These are phyloP conservation scores for Linderniella brevidens DNA, from an alignment of 257 asterid species.

Conservation along the genomic window DNA sequence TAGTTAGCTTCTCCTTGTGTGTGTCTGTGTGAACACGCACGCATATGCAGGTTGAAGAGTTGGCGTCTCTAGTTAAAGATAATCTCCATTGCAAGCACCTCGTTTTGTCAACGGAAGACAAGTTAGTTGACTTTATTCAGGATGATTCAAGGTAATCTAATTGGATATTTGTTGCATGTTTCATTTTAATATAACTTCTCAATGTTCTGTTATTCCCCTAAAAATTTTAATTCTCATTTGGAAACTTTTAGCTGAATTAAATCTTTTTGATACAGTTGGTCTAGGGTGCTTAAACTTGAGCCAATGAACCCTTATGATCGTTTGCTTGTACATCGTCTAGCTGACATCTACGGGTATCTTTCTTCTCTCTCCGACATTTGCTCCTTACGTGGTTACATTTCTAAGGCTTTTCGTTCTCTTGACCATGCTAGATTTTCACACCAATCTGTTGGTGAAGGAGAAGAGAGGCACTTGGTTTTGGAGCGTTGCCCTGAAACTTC, in stretches of 20 bases:
- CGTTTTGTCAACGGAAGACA: slow-evolving; percentile 64
- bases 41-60: slow-evolving; percentile 68
- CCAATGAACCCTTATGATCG: slow-evolving; percentile 78
- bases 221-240: background rate
- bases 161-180: slow-evolving; percentile 12
- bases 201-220: background rate
- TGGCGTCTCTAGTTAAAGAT: slow-evolving; percentile 71
- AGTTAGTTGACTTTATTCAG: slow-evolving; percentile 49
- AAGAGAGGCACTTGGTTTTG: slow-evolving; percentile 61
- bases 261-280: slow-evolving; percentile 30
- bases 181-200: background rate
- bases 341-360: slow-evolving; percentile 72
- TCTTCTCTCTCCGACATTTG: slow-evolving; percentile 6
- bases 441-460: slow-evolving; percentile 91
- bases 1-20: slow-evolving; percentile 6
- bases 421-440: slow-evolving; percentile 54
- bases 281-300: slow-evolving; percentile 60
- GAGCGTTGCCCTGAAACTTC: slow-evolving; percentile 71
- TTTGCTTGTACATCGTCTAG: slow-evolving; percentile 77
- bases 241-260: slow-evolving; percentile 7
- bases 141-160: slow-evolving; percentile 47
- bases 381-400: slow-evolving; percentile 5
- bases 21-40: too few relatives aligned
- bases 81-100: slow-evolving; percentile 83
- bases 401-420: background rate